A percentile compares a stretch with the other conserved stretches of the same genome.
phyloP scores from a whole-genome alignment of 352 stramenopile species.

The Phytophthora quininea region DNA sequence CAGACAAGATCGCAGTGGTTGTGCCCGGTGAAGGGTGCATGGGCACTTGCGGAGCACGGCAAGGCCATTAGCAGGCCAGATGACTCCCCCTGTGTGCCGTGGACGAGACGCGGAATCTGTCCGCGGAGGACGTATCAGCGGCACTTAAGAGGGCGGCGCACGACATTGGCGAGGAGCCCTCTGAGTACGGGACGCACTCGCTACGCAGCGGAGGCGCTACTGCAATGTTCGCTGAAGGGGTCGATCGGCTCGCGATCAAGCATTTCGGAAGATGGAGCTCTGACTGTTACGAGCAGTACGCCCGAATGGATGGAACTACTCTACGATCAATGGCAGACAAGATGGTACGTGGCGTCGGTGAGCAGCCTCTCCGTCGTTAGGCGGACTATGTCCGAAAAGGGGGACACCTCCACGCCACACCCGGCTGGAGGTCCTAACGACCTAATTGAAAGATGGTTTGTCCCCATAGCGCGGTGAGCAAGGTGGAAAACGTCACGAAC shows the following conservation, averaged over 20 bases:
- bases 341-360: too few relatives aligned
- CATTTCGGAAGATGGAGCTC: slow-evolving; percentile 24
- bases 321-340: too few relatives aligned
- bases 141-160: slow-evolving; percentile 6
- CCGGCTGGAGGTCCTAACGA: too few relatives aligned
- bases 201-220: slow-evolving; percentile 24
- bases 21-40: neutral
- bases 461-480: too few relatives aligned
- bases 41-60: neutral
- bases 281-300: slow-evolving; percentile 21
- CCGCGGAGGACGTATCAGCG: neutral
- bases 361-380: too few relatives aligned
- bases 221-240: slow-evolving; percentile 10
- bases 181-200: slow-evolving; percentile 13
- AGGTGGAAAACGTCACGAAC: too few relatives aligned
- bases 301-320: slow-evolving; percentile 2
- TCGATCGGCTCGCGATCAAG: slow-evolving; percentile 22
- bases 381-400: too few relatives aligned
- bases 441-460: too few relatives aligned
- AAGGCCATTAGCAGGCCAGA: neutral
- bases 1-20: neutral
- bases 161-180: slow-evolving; percentile 1
- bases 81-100: neutral
- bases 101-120: neutral
- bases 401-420: too few relatives aligned